Conservation (phyloP, 371 early-diverging fungal genomes). For the Rhizopus stolonifer region DNA sequence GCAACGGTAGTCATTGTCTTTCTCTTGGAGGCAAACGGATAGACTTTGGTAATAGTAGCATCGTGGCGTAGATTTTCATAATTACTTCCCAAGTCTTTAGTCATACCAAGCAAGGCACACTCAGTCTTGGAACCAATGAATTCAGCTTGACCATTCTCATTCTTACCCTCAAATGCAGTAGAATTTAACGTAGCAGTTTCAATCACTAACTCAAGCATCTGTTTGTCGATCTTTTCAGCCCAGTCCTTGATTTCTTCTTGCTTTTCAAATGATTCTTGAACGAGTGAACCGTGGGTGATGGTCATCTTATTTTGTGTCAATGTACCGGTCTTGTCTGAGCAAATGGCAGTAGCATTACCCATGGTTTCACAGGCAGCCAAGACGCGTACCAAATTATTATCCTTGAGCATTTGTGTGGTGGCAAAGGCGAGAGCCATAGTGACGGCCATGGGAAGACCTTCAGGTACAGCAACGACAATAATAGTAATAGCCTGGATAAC, state of each 20-base stretch:
- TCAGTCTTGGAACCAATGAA: conserved; percentile 95
- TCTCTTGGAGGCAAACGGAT: conserved; percentile 81
- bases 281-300: conserved; percentile 73
- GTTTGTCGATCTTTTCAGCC: conserved; percentile 27
- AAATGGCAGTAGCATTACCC: conserved; percentile 96
- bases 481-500: conserved; percentile 85
- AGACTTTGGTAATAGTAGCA: conserved; percentile 55
- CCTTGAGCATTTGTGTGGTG: conserved; percentile 92
- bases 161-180: conserved; percentile 83
- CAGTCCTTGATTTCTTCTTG: conserved; percentile 32
- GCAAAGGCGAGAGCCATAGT: conserved; percentile 95
- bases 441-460: conserved; percentile 97
- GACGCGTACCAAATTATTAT: conserved; percentile 92
- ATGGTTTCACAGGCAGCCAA: conserved; percentile 97
- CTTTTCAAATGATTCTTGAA: conserved; percentile 40
- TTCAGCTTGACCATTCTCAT: conserved; percentile 67
- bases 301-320: conserved; percentile 96
- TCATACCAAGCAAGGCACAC: conserved; percentile 82
- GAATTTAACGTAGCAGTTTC: conserved; percentile 86
- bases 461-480: conserved; percentile 97
- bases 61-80: conserved; percentile 63
- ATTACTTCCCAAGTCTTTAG: conserved; percentile 62
- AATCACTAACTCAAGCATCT: conserved; percentile 38
- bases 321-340: conserved; percentile 97
- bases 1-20: conserved; percentile 81